Percentiles rank a stretch among this genome's conserved stretches.
These are phyloP conservation scores for Globisporangium rhizosaccharum DNA, from an alignment of 352 stramenopile species.

Conservation along the genomic window DNA sequence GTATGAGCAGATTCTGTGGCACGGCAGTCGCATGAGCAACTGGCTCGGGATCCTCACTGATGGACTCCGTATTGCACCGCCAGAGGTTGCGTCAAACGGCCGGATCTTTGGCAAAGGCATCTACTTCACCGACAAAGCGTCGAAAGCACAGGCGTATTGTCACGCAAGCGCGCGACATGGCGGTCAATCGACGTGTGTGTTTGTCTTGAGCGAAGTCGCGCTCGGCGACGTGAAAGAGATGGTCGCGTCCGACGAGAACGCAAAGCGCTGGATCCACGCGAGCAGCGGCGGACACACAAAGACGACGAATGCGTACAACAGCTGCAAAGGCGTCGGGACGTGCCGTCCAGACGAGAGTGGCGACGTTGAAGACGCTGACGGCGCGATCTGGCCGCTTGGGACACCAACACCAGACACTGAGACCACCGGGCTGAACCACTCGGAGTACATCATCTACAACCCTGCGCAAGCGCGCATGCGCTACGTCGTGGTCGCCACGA, in stretches of 20 bases:
- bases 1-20: slow-evolving; percentile 68
- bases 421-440: slow-evolving; percentile 55
- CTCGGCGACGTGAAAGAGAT: slow-evolving; percentile 65
- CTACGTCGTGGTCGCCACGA: slow-evolving; percentile 64
- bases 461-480: slow-evolving; percentile 71
- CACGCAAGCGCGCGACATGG: slow-evolving; percentile 32
- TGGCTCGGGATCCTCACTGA: slow-evolving; percentile 79
- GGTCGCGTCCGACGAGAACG: slow-evolving; percentile 42
- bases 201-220: slow-evolving; percentile 63
- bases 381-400: slow-evolving; percentile 62
- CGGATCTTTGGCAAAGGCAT: slow-evolving; percentile 80
- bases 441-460: slow-evolving; percentile 88
- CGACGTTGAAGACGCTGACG: slow-evolving; percentile 50
- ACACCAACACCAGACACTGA: slow-evolving; percentile 50
- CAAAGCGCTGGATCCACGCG: slow-evolving; percentile 42
- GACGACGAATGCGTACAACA: slow-evolving; percentile 30
- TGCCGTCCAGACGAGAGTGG: slow-evolving; percentile 44
- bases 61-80: slow-evolving; percentile 73
- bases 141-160: slow-evolving; percentile 66
- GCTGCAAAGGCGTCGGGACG: slow-evolving; percentile 62
- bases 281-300: slow-evolving; percentile 33
- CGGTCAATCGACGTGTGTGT: slow-evolving; percentile 42
- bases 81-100: slow-evolving; percentile 68
- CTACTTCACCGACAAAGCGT: slow-evolving; percentile 87
- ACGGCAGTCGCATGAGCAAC: slow-evolving; percentile 81